Evolutionary conservation across 768 basidiomycete species (phyloP).

Genomic region (Megacollybia marginata): DNA sequence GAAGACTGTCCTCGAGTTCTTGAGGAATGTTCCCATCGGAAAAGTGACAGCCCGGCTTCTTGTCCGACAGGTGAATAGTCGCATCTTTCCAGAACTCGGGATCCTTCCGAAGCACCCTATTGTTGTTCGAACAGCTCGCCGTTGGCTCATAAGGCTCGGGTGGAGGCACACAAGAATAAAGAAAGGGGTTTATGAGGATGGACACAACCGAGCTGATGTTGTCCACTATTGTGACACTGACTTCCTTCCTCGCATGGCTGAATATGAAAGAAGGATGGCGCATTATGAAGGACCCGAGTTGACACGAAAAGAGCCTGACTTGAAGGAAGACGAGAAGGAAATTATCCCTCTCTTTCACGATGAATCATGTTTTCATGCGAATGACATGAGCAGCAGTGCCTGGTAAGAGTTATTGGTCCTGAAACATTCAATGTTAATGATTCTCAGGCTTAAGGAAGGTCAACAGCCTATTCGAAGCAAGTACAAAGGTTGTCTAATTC

Average conservation of each 20-base stretch:
- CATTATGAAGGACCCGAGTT: no score
- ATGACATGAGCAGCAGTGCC: no score
- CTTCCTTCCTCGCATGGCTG: background rate
- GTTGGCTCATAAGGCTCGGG: conserved; percentile 7
- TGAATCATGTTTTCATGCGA: no score
- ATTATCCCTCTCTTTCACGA: conserved; percentile 20
- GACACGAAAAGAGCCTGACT: conserved; percentile 5
- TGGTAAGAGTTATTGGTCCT: no score
- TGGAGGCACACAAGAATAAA: conserved; percentile 1
- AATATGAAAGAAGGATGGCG: conserved; percentile 13
- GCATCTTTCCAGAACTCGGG: conserved; percentile 1
- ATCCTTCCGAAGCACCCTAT: conserved; percentile 1
- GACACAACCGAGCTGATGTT: no score
- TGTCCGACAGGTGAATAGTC: background rate
- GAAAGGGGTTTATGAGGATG: conserved; percentile 13
- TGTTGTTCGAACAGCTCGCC: conserved; percentile 4
- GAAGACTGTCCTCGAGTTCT: background rate
- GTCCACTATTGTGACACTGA: background rate
- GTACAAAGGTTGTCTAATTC: no score
- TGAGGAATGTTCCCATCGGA: background rate
- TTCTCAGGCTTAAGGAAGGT: no score
- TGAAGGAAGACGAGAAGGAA: conserved; percentile 17
- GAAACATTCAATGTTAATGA: no score
- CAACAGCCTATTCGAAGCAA: no score
- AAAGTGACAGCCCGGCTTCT: background rate